Evolutionary conservation across 805 yeast species (phyloP), one percentile per base, ranked within the genome.

Genomic region (Cephaloascus albidus): DNA sequence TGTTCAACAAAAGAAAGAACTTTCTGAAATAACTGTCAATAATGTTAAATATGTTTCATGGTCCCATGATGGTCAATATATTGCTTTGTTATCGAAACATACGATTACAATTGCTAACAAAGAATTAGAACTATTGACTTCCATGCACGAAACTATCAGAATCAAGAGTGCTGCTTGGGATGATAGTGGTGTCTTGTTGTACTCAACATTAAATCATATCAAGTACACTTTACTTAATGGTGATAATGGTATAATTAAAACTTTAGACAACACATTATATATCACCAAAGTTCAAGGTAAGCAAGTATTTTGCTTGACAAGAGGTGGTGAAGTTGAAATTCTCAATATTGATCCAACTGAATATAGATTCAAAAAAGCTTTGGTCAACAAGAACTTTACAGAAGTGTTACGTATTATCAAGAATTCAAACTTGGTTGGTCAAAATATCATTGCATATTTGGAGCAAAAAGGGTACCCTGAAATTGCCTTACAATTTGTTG

Each of bases 141-240:
- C 95, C 2, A 74, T 88, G 77, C 97, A 88, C 58, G 99, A 93
- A 68, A 90, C 97, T 3, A 93, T 93, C 50, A 74, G 98, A 59
- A 87, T 93, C 54, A 93, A 93, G 68, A 81, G 94, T 65, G 97
- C 96, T 36, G 86, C 95, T 16, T 93, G 97, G 97, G 97, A 93
- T 60, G 96, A 88, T 50, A 69, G 85, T 37, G 90, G 90, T 39
- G 95, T 94, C 26, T 73, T 93, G 58, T 72, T 93, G 48, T 93
- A 90, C 64, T 83, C 97, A 17, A 93, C 99, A 5, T 72, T 93
- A 60, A 90, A 90, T 65, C 99, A 93, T 60, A 83, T 94, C 64
- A 93, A 90, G 65, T 93, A 90, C 63, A 82, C 90, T 36, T 69
- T 93, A 54, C 70, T 90, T 55, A 93, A 89, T 55, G 98, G 98